Percentiles rank a stretch among this genome's conserved stretches.
Conservation (phyloP, 78 protist species). For the Dictyostelium capitatum region DNA sequence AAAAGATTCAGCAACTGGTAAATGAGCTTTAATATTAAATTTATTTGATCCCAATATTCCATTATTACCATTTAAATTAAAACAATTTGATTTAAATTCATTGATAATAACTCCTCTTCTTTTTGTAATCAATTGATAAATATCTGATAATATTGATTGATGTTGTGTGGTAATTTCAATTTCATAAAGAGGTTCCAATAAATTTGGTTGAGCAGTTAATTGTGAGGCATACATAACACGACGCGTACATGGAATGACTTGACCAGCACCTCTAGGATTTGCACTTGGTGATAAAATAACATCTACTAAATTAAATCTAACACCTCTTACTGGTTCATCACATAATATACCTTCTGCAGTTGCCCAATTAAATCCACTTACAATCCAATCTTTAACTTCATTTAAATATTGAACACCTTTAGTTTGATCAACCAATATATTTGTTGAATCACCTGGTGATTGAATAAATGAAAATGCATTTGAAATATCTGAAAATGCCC, state of each 20-base stretch:
- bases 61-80: constrained; percentile 93
- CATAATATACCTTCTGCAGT: constrained; percentile 96
- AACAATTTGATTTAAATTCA: constrained; percentile 10
- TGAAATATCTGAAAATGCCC: constrained; percentile 95
- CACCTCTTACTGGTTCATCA: constrained; percentile 98
- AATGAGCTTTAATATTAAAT: constrained; percentile 93
- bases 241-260: constrained; percentile 95
- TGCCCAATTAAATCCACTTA: constrained; percentile 97
- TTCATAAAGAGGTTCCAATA: constrained; percentile 97
- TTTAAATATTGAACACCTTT: constrained; percentile 94
- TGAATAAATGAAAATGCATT: no score
- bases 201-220: constrained; percentile 91
- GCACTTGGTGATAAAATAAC: constrained; percentile 98
- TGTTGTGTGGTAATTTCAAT: constrained; percentile 93
- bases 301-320: constrained; percentile 94
- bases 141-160: constrained; percentile 91
- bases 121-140: constrained; percentile 91
- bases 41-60: constrained; percentile 91
- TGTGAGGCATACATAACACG: constrained; percentile 91
- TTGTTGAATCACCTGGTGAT: constrained; percentile 94
- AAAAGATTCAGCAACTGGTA: constrained; percentile 99
- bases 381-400: constrained; percentile 97
- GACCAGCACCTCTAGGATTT: constrained; percentile 98
- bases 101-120: not conserved
- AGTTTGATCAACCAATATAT: constrained; percentile 94